Percentiles rank a stretch among this genome's conserved stretches.
Evolutionary conservation across 2,329 filamentous ascomycete species (phyloP).

Genomic region (Didymosphaeria variabile): DNA sequence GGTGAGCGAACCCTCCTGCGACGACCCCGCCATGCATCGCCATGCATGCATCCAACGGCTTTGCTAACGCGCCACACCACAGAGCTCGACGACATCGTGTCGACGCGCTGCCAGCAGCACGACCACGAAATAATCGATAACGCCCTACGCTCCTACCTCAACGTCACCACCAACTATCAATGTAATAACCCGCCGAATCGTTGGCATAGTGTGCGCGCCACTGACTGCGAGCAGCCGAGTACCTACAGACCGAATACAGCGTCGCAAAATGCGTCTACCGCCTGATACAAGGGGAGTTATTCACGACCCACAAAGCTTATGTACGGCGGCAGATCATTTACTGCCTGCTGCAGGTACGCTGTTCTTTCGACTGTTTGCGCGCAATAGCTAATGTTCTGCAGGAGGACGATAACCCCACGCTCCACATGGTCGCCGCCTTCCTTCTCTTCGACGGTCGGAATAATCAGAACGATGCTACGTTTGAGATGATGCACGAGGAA

Average conservation of each 20-base stretch:
- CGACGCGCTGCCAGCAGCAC: slow-evolving; percentile 66
- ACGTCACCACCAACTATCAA: slow-evolving; percentile 77
- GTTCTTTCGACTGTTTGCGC: background rate
- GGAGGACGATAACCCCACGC: slow-evolving; percentile 82
- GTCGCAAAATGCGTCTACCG: slow-evolving; percentile 81
- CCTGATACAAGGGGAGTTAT: slow-evolving; percentile 79
- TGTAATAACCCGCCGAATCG: slow-evolving; percentile 51
- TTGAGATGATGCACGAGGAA: slow-evolving; percentile 87
- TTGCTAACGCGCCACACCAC: slow-evolving; percentile 48
- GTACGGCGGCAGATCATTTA: slow-evolving; percentile 93
- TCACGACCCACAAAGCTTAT: slow-evolving; percentile 79
- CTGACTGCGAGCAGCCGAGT: slow-evolving; percentile 65
- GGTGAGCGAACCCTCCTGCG: slow-evolving; percentile 62
- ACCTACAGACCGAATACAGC: slow-evolving; percentile 79
- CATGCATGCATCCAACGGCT: background rate
- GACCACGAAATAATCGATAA: slow-evolving; percentile 81
- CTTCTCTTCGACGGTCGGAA: slow-evolving; percentile 85
- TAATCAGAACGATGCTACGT: slow-evolving; percentile 78
- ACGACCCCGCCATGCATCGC: slow-evolving; percentile 35
- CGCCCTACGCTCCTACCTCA: slow-evolving; percentile 82
- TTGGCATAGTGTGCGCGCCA: background rate
- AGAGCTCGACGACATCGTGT: slow-evolving; percentile 75
- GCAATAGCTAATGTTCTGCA: slow-evolving; percentile 54
- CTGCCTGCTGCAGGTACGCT: slow-evolving; percentile 74
- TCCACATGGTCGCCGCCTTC: slow-evolving; percentile 84